Conservation (phyloP, 805 yeast species). For the Grigorovia yakushimaensis region DNA sequence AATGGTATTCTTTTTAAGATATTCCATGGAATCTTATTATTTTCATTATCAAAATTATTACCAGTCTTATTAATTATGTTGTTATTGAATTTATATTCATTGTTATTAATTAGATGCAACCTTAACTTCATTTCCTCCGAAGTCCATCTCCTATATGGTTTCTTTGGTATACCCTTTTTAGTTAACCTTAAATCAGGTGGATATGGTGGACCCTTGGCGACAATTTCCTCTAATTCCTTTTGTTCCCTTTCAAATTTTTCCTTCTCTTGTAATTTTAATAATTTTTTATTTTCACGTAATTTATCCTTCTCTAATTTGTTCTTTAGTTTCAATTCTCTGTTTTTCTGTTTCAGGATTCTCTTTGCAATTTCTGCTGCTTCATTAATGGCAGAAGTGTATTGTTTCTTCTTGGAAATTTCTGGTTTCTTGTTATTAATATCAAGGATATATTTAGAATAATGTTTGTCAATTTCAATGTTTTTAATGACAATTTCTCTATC, state of each 20-base stretch:
- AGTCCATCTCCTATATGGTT: constrained; percentile 28
- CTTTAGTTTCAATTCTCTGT: constrained; percentile 10
- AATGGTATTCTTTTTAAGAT: constrained; percentile 20
- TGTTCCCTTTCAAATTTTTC: constrained; percentile 17
- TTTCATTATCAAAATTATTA: background rate
- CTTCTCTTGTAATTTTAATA: constrained; percentile 14
- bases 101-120: constrained; percentile 8
- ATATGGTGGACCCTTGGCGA: constrained; percentile 28
- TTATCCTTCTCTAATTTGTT: constrained; percentile 10
- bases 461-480: constrained; percentile 5
- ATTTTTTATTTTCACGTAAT: constrained; percentile 15
- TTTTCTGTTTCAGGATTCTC: constrained; percentile 15
- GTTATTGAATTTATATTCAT: constrained; percentile 14
- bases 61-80: background rate
- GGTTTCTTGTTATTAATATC: constrained; percentile 1
- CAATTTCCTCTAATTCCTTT: constrained; percentile 24
- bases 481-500: constrained; percentile 11
- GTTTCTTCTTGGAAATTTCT: background rate
- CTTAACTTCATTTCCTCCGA: constrained; percentile 24
- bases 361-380: constrained; percentile 25
- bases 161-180: constrained; percentile 26
- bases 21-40: constrained; percentile 19
- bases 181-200: constrained; percentile 25
- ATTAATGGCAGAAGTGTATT: constrained; percentile 9
- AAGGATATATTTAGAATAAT: background rate